Percentiles rank a stretch among this genome's conserved stretches.
Conservation (phyloP, 106 monocot species). For the Allium sativum region DNA sequence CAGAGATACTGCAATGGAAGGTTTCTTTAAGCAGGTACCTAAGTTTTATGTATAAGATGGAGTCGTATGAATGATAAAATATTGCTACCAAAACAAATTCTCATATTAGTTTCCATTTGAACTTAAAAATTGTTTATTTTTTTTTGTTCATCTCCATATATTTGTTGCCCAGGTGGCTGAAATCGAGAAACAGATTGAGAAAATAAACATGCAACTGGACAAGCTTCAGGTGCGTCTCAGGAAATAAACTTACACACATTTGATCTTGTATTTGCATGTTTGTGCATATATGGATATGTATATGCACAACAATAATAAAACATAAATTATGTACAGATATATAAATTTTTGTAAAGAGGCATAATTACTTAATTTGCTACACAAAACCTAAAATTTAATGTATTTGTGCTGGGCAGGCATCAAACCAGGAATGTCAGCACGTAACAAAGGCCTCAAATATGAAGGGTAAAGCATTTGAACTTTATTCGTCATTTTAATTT, state of each 20-base stretch:
- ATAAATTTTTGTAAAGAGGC: no score
- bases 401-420: no score
- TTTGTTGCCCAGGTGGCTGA: constrained; percentile 24
- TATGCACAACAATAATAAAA: neutral
- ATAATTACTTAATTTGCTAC: no score
- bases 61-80: neutral
- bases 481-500: no score
- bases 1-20: constrained; percentile 30
- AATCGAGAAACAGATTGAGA: constrained; percentile 38
- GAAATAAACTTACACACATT: no score
- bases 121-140: neutral
- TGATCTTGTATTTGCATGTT: no score
- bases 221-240: constrained; percentile 34
- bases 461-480: neutral
- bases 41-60: neutral
- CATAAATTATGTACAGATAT: no score
- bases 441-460: no score
- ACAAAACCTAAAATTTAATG: no score
- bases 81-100: neutral
- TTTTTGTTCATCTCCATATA: neutral
- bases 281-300: no score
- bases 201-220: constrained; percentile 13
- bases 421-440: no score
- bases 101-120: neutral
- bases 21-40: constrained; percentile 42